phyloP scores from a whole-genome alignment of 148 eudicot species.

The Amaranthus hypochondriacus region DNA sequence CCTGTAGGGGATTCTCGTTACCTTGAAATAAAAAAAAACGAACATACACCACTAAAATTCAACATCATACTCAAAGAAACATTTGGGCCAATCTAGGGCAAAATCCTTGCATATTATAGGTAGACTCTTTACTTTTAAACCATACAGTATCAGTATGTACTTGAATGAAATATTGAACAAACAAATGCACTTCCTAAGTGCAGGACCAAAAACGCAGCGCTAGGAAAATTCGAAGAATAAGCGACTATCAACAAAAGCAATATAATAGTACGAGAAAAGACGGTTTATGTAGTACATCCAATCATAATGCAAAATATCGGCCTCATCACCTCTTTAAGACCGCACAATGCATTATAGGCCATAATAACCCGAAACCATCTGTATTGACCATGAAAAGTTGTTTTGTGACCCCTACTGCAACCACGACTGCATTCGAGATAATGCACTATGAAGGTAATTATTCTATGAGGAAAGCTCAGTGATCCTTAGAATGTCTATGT shows the following conservation, averaged over 20 bases:
- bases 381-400: too few species aligned
- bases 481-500: slow-evolving; percentile 14
- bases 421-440: too few species aligned
- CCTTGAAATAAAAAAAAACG: too few species aligned
- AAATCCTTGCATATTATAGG: slow-evolving; percentile 1
- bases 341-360: too few species aligned
- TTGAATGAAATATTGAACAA: not conserved
- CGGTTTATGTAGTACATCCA: slow-evolving; percentile 21
- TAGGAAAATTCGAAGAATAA: not conserved
- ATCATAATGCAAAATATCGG: not conserved
- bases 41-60: not conserved
- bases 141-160: slow-evolving; percentile 6
- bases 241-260: slow-evolving; percentile 21
- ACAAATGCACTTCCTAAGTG: slow-evolving; percentile 11
- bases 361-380: too few species aligned
- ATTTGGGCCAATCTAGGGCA: slow-evolving; percentile 9
- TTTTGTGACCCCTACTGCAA: too few species aligned
- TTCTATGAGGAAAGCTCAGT: slow-evolving; percentile 17
- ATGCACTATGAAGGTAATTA: not conserved
- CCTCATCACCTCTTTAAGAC: too few species aligned
- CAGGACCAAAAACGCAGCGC: not conserved
- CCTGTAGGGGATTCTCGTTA: too few species aligned
- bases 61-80: not conserved
- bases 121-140: slow-evolving; percentile 8
- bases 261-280: slow-evolving; percentile 14